phyloP scores from a whole-genome alignment of 305 asterid species.

The Solanum hybrid region DNA sequence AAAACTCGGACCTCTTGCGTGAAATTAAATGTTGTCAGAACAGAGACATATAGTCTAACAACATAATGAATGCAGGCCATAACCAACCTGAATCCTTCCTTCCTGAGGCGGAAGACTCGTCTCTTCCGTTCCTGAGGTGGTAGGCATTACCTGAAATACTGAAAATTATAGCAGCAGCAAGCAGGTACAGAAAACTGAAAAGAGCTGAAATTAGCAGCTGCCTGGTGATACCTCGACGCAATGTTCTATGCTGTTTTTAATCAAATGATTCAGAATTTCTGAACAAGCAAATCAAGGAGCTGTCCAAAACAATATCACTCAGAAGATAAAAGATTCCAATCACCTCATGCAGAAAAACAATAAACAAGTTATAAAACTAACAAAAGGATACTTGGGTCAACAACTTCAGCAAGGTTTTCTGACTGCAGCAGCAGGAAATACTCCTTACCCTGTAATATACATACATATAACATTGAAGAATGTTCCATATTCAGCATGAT shows the following conservation, averaged over 20 bases:
- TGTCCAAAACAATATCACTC: slow-evolving; percentile 13
- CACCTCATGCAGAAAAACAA: not conserved
- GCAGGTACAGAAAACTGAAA: slow-evolving; percentile 5
- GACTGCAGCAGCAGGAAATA: slow-evolving; percentile 65
- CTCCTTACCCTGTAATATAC: slow-evolving; percentile 72
- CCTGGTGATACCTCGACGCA: slow-evolving; percentile 64
- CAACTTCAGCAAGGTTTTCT: slow-evolving; percentile 64
- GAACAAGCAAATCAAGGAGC: slow-evolving; percentile 40
- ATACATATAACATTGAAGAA: not conserved
- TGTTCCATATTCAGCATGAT: slow-evolving; percentile 2
- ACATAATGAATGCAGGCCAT: slow-evolving; percentile 4
- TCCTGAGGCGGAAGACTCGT: slow-evolving; percentile 24
- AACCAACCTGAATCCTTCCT: slow-evolving; percentile 57
- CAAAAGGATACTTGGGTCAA: slow-evolving; percentile 83
- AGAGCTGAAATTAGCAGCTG: slow-evolving; percentile 6
- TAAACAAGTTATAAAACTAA: slow-evolving; percentile 2
- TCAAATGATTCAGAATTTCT: slow-evolving; percentile 74
- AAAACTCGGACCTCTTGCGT: not conserved
- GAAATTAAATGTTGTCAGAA: not conserved
- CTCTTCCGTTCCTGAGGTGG: slow-evolving; percentile 43
- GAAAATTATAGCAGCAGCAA: slow-evolving; percentile 18
- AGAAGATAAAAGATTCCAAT: not conserved
- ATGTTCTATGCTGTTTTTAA: slow-evolving; percentile 41
- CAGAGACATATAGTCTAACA: not conserved
- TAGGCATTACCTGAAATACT: slow-evolving; percentile 57